Evolutionary conservation across 1,139 yeast genomes (phyloP).

Genomic region (Hyphopichia wangnamkhiaoensis): DNA sequence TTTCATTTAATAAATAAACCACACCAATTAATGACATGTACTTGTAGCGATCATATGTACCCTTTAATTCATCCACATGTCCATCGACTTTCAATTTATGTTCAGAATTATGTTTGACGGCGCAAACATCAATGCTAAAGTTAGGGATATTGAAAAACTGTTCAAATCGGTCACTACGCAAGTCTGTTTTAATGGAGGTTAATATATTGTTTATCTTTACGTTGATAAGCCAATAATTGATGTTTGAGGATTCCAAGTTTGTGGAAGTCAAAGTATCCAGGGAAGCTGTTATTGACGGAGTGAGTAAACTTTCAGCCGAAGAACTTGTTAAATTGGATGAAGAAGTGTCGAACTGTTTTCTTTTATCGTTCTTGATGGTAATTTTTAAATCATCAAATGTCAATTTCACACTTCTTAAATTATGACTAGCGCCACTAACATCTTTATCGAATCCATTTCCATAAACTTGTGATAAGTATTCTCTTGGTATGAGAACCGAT

Average conservation of each 20-base stretch:
- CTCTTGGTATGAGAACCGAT: conserved; percentile 55
- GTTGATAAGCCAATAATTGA: conserved; percentile 20
- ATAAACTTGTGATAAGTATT: conserved; percentile 30
- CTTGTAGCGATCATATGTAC: conserved; percentile 49
- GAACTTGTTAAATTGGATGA: conserved; percentile 10
- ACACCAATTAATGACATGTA: conserved; percentile 57
- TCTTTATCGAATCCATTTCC: conserved; percentile 41
- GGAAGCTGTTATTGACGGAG: conserved; percentile 13
- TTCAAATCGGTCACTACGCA: conserved; percentile 11
- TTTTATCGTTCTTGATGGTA: conserved; percentile 6
- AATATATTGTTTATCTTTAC: conserved; percentile 17
- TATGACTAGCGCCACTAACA: conserved; percentile 34
- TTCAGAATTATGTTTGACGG: conserved; percentile 14
- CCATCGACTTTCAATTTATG: conserved; percentile 30
- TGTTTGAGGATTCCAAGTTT: conserved; percentile 5
- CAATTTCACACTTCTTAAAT: conserved; percentile 30
- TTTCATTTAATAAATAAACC: conserved; percentile 51
- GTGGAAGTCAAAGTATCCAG: conserved; percentile 24
- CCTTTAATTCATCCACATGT: conserved; percentile 29
- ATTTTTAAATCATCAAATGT: conserved; percentile 11
- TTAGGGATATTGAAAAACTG: conserved; percentile 20
- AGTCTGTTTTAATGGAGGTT: conserved; percentile 30
- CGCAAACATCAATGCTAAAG: conserved; percentile 15
- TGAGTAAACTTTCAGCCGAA: not conserved
- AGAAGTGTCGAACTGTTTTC: not conserved